Conservation (phyloP, 345 rosid species). For the Theobroma cacao region DNA sequence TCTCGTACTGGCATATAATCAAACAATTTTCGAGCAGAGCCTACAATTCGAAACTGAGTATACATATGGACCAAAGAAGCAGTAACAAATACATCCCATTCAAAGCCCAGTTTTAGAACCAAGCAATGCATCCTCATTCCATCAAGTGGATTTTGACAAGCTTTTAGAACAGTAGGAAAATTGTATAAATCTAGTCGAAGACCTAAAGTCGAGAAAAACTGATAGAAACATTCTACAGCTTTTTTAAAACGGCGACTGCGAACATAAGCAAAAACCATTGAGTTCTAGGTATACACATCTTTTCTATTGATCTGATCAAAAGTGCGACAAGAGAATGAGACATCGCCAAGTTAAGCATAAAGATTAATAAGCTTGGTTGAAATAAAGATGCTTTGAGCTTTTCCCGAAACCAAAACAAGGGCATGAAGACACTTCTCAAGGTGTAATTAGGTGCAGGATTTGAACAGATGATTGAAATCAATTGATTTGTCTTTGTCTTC, state of each 20-base stretch:
- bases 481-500: constrained; percentile 15
- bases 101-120: constrained; percentile 52
- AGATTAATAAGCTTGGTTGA: constrained; percentile 45
- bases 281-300: constrained; percentile 56
- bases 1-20: constrained; percentile 51
- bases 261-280: constrained; percentile 52
- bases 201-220: constrained; percentile 38
- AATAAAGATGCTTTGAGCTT: constrained; percentile 20
- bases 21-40: constrained; percentile 38
- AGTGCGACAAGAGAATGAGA: constrained; percentile 26
- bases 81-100: constrained; percentile 57
- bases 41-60: constrained; percentile 33
- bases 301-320: constrained; percentile 39
- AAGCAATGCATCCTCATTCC: constrained; percentile 52
- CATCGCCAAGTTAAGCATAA: constrained; percentile 38
- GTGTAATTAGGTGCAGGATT: constrained; percentile 32
- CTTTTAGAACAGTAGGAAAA: constrained; percentile 54
- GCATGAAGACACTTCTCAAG: constrained; percentile 41
- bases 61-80: constrained; percentile 59
- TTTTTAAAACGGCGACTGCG: constrained; percentile 26
- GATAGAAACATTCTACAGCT: constrained; percentile 46
- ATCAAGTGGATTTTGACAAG: constrained; percentile 43
- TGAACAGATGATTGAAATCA: constrained; percentile 35
- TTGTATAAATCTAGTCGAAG: constrained; percentile 61
- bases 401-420: constrained; percentile 42